These are phyloP conservation scores for Podospora comata DNA, from an alignment of 495 filamentous ascomycete species.

Conservation along the genomic window DNA sequence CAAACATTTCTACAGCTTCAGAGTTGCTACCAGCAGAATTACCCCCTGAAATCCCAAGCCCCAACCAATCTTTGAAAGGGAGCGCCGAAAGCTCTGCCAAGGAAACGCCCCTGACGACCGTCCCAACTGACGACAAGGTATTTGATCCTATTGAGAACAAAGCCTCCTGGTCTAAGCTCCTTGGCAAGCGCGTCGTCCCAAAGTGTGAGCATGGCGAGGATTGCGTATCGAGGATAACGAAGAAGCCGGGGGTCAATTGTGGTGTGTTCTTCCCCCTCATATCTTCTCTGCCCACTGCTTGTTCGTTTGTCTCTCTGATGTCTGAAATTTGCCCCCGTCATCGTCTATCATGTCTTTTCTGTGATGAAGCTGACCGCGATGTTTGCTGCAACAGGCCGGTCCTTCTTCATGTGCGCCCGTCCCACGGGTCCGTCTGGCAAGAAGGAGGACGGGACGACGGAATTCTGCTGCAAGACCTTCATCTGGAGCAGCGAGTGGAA, in stretches of 20 bases:
- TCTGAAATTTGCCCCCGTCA: no score
- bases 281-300: neutral
- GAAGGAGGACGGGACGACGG: conserved; percentile 68
- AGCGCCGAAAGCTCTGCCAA: conserved; percentile 1
- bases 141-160: conserved; percentile 71
- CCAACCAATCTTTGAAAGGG: conserved; percentile 4
- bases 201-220: conserved; percentile 85
- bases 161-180: conserved; percentile 81
- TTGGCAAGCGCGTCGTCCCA: conserved; percentile 70
- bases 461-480: conserved; percentile 84
- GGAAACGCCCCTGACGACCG: conserved; percentile 1
- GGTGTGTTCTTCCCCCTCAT: conserved; percentile 34
- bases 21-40: neutral
- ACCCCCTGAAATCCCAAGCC: neutral
- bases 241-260: conserved; percentile 80
- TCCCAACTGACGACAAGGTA: conserved; percentile 30
- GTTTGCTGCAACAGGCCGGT: conserved; percentile 50
- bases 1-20: neutral
- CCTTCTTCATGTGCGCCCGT: conserved; percentile 82
- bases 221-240: conserved; percentile 75
- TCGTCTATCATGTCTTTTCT: neutral
- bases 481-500: conserved; percentile 89
- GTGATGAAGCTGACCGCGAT: neutral
- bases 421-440: conserved; percentile 78
- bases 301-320: no score